phyloP scores from a whole-genome alignment of 148 eudicot genomes.

The Vaccinium darrowii region DNA sequence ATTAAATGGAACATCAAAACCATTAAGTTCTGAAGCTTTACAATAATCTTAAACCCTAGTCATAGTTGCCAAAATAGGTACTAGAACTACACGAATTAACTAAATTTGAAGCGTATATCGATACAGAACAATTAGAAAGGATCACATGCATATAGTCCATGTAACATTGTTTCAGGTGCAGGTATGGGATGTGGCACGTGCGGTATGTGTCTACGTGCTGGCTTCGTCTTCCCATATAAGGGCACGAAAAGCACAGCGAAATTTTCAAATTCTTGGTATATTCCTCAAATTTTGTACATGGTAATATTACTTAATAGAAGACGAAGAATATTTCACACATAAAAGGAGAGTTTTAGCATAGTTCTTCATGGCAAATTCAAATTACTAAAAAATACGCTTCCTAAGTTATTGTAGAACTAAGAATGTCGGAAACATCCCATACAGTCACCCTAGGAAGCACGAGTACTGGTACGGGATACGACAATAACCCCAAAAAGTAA shows the following conservation, averaged over 20 bases:
- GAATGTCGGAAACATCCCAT: no score
- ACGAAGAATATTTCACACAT: neutral
- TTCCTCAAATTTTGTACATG: neutral
- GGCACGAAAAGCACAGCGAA: no score
- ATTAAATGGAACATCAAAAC: neutral
- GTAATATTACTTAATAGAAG: neutral
- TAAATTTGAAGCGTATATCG: neutral
- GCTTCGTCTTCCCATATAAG: no score
- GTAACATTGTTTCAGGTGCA: neutral
- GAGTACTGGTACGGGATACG: no score
- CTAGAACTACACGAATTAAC: neutral
- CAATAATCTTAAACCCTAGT: neutral
- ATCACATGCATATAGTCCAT: neutral
- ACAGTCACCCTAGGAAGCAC: no score
- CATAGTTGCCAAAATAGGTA: neutral
- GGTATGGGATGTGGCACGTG: neutral
- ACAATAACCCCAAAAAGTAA: no score
- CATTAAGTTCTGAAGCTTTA: neutral
- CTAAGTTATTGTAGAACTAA: neutral
- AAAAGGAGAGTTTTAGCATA: no score
- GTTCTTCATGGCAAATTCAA: neutral
- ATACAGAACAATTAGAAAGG: neutral
- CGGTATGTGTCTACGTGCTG: neutral
- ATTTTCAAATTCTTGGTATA: neutral
- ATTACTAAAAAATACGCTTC: neutral